These are phyloP conservation scores for Murraya paniculata DNA, from an alignment of 345 rosid species.

Conservation along the genomic window DNA sequence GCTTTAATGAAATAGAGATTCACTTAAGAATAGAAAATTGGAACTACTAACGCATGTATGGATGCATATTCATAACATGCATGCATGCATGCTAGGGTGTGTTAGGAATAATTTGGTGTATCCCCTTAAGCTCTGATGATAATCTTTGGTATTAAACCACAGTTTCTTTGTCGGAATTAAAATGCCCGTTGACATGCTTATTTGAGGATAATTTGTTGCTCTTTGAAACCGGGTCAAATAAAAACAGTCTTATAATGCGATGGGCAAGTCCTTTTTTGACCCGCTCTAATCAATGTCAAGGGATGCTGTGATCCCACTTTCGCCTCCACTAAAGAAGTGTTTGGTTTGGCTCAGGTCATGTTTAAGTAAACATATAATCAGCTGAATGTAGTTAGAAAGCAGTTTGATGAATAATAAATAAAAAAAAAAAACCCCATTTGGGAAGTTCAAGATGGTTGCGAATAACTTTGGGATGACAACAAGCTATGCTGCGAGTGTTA, in stretches of 20 bases:
- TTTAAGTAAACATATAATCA: background rate
- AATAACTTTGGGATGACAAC: background rate
- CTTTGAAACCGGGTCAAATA: background rate
- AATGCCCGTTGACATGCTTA: background rate
- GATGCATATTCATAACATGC: background rate
- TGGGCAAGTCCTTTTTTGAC: background rate
- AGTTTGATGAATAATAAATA: background rate
- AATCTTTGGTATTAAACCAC: constrained; percentile 12
- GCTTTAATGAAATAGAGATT: too few relatives aligned
- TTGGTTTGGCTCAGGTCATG: background rate
- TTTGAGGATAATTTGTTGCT: background rate
- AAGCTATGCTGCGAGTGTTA: background rate
- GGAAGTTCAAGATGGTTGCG: background rate
- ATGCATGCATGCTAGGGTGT: background rate
- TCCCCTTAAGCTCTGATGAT: background rate
- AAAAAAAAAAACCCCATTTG: background rate
- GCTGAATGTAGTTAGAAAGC: background rate
- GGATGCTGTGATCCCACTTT: constrained; percentile 2
- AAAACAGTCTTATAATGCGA: background rate
- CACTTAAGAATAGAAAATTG: too few relatives aligned
- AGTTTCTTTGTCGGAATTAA: background rate
- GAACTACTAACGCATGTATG: background rate
- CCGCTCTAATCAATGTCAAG: background rate
- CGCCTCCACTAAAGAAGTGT: background rate
- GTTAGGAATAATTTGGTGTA: constrained; percentile 23